phyloP scores from a whole-genome alignment of 2,329 filamentous ascomycete species.

The Phoma sp. region DNA sequence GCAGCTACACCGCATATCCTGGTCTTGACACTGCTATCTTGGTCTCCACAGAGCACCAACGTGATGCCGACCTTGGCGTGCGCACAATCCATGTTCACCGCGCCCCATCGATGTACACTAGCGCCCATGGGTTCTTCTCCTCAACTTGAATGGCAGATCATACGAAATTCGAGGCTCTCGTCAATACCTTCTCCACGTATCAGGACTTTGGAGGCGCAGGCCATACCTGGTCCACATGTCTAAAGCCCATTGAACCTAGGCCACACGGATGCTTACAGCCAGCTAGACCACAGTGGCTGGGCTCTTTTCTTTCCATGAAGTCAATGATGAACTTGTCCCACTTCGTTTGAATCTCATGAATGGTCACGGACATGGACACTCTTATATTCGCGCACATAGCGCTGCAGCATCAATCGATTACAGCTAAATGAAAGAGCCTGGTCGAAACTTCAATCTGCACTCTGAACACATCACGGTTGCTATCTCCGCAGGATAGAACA shows the following conservation, averaged over 20 bases:
- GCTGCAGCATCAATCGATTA: neutral
- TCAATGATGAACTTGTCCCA: neutral
- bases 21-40: constrained; percentile 18
- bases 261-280: neutral
- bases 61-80: constrained; percentile 8
- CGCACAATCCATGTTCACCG: constrained; percentile 6
- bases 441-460: neutral
- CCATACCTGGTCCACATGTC: neutral
- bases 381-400: no score
- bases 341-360: neutral
- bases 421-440: no score
- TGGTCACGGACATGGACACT: neutral
- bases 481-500: constrained; percentile 17
- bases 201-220: constrained; percentile 4
- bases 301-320: neutral
- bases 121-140: neutral
- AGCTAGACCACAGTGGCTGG: neutral
- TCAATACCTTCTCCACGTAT: constrained; percentile 5
- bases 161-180: neutral
- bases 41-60: constrained; percentile 10
- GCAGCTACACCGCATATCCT: constrained; percentile 3
- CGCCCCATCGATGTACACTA: constrained; percentile 1
- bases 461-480: neutral
- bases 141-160: constrained; percentile 2
- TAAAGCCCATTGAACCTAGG: neutral